Percentiles rank a stretch among this genome's conserved stretches.
Conservation (phyloP, 371 early-diverging fungal species). For the Syncephalis fuscata region DNA sequence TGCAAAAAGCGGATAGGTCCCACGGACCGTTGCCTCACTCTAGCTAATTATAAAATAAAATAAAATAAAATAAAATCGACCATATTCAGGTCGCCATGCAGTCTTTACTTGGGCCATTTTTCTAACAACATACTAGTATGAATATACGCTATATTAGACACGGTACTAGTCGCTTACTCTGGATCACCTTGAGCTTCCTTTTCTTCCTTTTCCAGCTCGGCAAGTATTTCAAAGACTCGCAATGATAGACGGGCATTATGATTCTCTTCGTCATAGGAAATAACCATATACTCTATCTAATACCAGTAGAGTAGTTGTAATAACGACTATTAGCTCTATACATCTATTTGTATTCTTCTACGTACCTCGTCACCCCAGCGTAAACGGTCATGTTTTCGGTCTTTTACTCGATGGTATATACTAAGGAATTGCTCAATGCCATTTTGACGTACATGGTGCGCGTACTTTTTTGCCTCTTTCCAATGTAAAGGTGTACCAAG, state of each 20-base stretch:
- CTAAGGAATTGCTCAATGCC: conserved; percentile 90
- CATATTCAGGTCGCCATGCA: conserved; percentile 93
- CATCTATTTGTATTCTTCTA: not conserved
- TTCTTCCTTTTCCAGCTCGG: conserved; percentile 58
- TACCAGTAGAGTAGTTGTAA: too few relatives aligned
- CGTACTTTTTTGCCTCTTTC: conserved; percentile 73
- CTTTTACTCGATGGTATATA: conserved; percentile 68
- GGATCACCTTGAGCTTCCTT: conserved; percentile 23
- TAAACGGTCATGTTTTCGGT: conserved; percentile 51
- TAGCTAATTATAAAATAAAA: too few relatives aligned
- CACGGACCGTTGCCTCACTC: too few relatives aligned
- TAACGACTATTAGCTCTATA: too few relatives aligned
- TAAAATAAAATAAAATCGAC: too few relatives aligned
- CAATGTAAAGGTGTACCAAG: conserved; percentile 92
- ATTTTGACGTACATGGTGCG: conserved; percentile 76
- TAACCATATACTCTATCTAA: conserved; percentile 86
- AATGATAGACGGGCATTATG: conserved; percentile 59
- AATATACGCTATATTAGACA: not conserved
- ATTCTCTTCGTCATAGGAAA: conserved; percentile 54
- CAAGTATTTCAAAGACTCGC: conserved; percentile 70
- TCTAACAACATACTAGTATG: not conserved
- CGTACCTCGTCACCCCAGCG: conserved; percentile 95
- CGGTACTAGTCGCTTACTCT: conserved; percentile 9
- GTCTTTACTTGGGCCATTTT: conserved; percentile 16
- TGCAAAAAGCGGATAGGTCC: too few relatives aligned